phyloP scores from a whole-genome alignment of 2,329 filamentous ascomycete species.

The Chalara sp. region DNA sequence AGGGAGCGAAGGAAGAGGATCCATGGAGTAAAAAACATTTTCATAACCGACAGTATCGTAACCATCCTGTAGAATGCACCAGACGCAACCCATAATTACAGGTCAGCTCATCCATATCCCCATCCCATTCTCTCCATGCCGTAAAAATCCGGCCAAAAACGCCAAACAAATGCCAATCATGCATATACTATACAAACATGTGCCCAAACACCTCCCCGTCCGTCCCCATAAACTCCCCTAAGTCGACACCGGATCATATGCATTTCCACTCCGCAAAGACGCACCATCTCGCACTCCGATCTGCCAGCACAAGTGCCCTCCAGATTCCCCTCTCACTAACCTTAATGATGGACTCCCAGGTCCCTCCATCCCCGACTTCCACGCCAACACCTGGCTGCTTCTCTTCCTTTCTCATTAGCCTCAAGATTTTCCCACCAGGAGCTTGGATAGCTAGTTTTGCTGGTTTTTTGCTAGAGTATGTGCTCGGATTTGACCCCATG shows the following conservation, averaged over 20 bases:
- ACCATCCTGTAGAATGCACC: no score
- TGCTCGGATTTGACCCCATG: constrained; percentile 49
- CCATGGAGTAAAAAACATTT: no score
- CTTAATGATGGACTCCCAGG: constrained; percentile 89
- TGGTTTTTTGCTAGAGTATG: constrained; percentile 64
- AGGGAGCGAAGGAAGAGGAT: no score
- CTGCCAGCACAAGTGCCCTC: constrained; percentile 75
- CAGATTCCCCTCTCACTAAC: constrained; percentile 76
- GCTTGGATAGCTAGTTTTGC: constrained; percentile 94
- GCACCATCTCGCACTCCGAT: constrained; percentile 80
- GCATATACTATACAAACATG: no score
- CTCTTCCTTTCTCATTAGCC: constrained; percentile 78
- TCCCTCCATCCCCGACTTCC: constrained; percentile 64
- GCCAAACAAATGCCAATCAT: no score
- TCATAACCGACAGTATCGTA: no score
- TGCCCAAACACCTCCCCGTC: no score
- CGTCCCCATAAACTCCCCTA: no score
- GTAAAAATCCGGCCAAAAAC: no score
- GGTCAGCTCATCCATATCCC: no score
- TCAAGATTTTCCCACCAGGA: constrained; percentile 87
- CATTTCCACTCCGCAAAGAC: constrained; percentile 79
- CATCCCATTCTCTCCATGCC: no score
- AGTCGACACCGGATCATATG: constrained; percentile 14
- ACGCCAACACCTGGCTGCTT: constrained; percentile 30
- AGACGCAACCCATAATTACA: no score